Base-by-base conservation (phyloP, 2,329 filamentous ascomycete genomes). In the Lachnellula willkommii region DNA sequence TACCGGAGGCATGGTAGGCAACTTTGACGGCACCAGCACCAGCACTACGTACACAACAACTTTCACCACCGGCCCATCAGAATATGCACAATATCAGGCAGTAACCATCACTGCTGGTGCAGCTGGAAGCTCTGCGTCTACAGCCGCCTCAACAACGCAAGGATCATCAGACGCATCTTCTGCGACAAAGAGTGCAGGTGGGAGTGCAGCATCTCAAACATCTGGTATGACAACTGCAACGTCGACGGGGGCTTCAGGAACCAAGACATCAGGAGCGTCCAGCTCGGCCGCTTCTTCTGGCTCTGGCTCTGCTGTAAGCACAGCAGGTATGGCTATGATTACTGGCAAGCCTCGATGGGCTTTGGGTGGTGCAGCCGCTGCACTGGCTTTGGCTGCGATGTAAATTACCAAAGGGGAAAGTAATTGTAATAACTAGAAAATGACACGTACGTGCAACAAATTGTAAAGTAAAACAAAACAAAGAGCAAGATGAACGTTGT, bases 321-420 rank as follows among this genome's bases (percentile, higher is more conserved):
- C 57, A 12, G 61, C 37, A 35, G 64, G 58, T n/a, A 56, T 63
- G 46, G 54, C 65, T 3, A 62, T 64, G 63, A 56, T 62, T 26
- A 67, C 64, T 51, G 61, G 60, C 5, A 65, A 63, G 47, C 63
- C 63, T 39, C 52, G 54, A 37, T 65, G 63, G 63, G 42, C 60
- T 46, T 8, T 66, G 35, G 63, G 63, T 32, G 63, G 62, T 48
- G 61, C 61, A 2, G 65, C 62, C 4, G 63, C 56, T 6, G 65
- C 20, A 74, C 62, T 60, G 39, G 65, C 57, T n/a, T 55, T 60
- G 43, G 62, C 60, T 28, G 64, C 58, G 3, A 51, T 65, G 55
- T 64, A 53, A 53, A 14, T 35, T 4, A 39, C 40, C 7, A 32
- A 12, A 32, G 28, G 9, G 9, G 28, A 11, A 32, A 32, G 11